Evolutionary conservation across 371 early-diverging fungal genomes (phyloP).

Genomic region (Coemansia sp.): DNA sequence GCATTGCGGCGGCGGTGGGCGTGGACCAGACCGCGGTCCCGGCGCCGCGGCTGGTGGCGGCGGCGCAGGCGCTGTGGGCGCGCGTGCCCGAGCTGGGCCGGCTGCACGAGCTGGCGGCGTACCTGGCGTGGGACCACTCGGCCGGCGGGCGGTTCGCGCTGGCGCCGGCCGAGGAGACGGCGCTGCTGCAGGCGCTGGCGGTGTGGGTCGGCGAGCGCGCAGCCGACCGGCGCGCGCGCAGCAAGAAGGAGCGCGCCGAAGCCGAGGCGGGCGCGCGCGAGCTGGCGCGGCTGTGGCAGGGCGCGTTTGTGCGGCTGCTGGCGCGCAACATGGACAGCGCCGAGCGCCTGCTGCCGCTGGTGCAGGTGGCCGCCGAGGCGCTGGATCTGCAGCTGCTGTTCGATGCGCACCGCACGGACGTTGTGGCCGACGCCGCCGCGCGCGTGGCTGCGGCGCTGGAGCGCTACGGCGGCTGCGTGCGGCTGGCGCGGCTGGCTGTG

Average conservation of each 20-base stretch:
- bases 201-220: conserved; percentile 25
- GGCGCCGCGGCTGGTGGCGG: conserved; percentile 28
- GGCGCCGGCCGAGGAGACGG: conserved; percentile 31
- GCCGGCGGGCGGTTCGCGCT: conserved; percentile 19
- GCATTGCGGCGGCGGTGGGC: conserved; percentile 11
- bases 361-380: conserved; percentile 19
- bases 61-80: conserved; percentile 38
- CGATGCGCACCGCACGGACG: conserved; percentile 23
- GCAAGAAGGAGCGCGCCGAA: conserved; percentile 29
- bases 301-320: conserved; percentile 23
- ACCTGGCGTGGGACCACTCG: conserved; percentile 44
- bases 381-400: conserved; percentile 42
- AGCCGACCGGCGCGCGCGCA: conserved; percentile 23
- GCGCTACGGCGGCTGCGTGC: conserved; percentile 32
- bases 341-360: conserved; percentile 24
- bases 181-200: conserved; percentile 35
- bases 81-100: conserved; percentile 26
- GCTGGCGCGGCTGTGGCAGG: conserved; percentile 25
- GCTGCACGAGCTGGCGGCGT: conserved; percentile 26
- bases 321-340: conserved; percentile 33
- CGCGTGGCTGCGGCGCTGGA: conserved; percentile 17
- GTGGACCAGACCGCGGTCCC: conserved; percentile 13
- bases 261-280: conserved; percentile 12
- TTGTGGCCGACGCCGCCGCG: conserved; percentile 9
- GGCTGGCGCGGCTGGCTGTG: conserved; percentile 25